Base-by-base conservation (phyloP, 164 flowering plant species). In the Umbilicus rupestris region DNA sequence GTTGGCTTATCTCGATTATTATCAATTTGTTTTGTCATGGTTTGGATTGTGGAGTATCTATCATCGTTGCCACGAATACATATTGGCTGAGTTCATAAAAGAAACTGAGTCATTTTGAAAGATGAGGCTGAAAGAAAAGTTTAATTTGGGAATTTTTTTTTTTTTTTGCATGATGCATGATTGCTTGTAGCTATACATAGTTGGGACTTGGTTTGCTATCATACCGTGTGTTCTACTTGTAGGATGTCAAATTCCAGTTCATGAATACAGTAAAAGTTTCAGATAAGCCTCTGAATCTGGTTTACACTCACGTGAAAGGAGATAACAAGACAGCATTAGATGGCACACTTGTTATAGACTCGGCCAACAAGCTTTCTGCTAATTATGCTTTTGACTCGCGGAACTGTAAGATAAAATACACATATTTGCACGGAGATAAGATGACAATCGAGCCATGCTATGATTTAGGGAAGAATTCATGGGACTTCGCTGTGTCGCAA, bases 241-340 rank as follows among this genome's bases (percentile, higher is more conserved):
- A 93, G 92, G 96, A 94, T 74, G 66, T 86, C 28, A 74, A 85
- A 70, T 91, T 94, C 75, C 91, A 83, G 76, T 91, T 94, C 70
- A 91, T 88, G 93, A 94, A 89, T 79, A 70, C 83, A 3, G 62
- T 94, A 45, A 84, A 72, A 78, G 79, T 89, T 64, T 76, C 75
- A 7, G 89, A 87, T 66, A 94, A 85, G 70, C 92, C 90, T 0
- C 81, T 94, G 87, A 88, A 80, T 60, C 35, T 94, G 69, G 89
- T 83, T 35, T 94, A 89, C 75, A 81, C 72, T 59, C 99, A 94
- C 62, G 39, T 55, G 62, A 70, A 75, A 42, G 84, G 83, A 2
- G 90, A 86, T 35, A 82, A 83, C 65, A 71, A 84, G 72, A 94
- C 96, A 7, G 72, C 77, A 5, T 17, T 94, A 73, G 92, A 88